Base-by-base conservation (phyloP, 805 yeast species). In the Wickerhamiella hasegawae region DNA sequence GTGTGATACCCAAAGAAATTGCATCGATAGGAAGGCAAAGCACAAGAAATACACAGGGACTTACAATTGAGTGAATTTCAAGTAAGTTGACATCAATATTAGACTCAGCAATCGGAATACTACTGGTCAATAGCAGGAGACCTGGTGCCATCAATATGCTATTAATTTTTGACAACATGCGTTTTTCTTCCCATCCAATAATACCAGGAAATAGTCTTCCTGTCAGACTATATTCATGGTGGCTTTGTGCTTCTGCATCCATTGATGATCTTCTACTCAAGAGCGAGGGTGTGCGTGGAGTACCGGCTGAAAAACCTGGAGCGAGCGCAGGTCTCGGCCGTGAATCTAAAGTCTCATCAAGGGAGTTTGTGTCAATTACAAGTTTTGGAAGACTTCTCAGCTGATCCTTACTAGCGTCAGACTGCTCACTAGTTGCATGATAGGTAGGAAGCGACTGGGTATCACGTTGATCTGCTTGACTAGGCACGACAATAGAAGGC, bases 151-250 rank as follows among this genome's bases (percentile, higher is more conserved):
- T 44, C 3, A 54, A 8, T 1, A 55, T 24, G 18, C 52, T 45
- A 16, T 49, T 31, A n/a, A 53, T 12, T 15, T 45, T 44, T 19
- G 45, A 45, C 15, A 40, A 26, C 32, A 41, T 33, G 3, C 55
- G 37, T 30, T 54, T 55, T 12, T 45, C 43, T 5, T 20, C 11
- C 30, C 54, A 31, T 10, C 39, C 47, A 2, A 30, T 33, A 4
- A 57, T 28, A 4, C 58, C 47, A 1, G 61, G 62, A 36, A 54
- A 54, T 24, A 57, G n/a, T 32, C 19, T 41, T 14, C 21, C 33
- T 12, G 2, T 27, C 33, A 28, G 14, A 18, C 20, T 16, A 12
- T 25, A 16, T 16, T 25, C 16, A 5, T 5, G 16, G 5, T 12
- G 28, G 15, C 15, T 11, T 19, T 14, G 10, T 29, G 20, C 22